A percentile compares a stretch with the other conserved stretches of the same genome.
These are phyloP conservation scores for Eimeria sp. DNA, from an alignment of 169 alveolate species.

Conservation along the genomic window DNA sequence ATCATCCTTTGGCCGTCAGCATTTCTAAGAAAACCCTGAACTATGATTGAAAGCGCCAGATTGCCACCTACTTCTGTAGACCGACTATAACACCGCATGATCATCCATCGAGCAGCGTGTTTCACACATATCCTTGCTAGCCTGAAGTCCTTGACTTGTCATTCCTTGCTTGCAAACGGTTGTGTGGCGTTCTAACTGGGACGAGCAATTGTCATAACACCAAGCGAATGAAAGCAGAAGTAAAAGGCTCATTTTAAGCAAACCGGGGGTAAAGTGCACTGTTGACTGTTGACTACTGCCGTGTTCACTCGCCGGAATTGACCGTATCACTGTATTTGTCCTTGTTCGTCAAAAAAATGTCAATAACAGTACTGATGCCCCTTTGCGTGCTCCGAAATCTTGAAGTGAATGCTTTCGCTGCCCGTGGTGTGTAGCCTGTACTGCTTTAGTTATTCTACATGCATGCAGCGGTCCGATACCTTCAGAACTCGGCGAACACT, in stretches of 20 bases:
- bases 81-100: not conserved
- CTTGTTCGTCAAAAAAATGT: not conserved
- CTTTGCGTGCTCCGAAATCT: not conserved
- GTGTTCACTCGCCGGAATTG: not conserved
- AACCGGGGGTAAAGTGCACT: not conserved
- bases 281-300: not conserved
- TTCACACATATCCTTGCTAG: not conserved
- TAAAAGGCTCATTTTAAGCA: not conserved
- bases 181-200: not conserved
- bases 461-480: no score
- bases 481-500: not conserved
- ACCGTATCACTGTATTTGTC: no score
- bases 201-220: no score
- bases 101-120: not conserved
- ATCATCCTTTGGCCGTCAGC: not conserved
- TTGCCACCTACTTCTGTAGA: not conserved
- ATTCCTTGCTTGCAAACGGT: not conserved
- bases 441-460: not conserved
- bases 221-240: not conserved
- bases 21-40: not conserved
- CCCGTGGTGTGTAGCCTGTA: not conserved
- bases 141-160: not conserved
- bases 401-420: not conserved
- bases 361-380: not conserved
- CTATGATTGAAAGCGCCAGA: not conserved